These are phyloP conservation scores for Euphorbia peplus DNA, from an alignment of 345 rosid species.

Conservation along the genomic window DNA sequence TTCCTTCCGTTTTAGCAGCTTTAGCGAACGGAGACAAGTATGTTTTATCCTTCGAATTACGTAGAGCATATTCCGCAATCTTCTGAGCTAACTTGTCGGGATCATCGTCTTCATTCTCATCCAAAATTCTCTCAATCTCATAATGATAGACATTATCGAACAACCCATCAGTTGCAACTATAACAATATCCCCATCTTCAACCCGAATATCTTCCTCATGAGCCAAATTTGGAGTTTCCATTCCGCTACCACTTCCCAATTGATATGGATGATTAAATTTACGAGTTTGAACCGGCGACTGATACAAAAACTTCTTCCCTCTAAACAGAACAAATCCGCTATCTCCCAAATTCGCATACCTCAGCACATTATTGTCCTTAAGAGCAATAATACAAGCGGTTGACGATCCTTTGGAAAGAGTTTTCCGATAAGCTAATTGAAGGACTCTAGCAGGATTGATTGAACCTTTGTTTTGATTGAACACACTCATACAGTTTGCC, in stretches of 20 bases:
- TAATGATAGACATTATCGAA: slow-evolving; percentile 20
- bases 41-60: not conserved
- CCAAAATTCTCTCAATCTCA: slow-evolving; percentile 18
- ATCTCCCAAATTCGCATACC: slow-evolving; percentile 24
- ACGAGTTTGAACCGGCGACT: slow-evolving; percentile 14
- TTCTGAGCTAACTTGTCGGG: not conserved
- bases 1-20: slow-evolving; percentile 7
- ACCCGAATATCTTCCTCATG: not conserved
- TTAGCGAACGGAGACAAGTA: slow-evolving; percentile 14
- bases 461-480: not conserved
- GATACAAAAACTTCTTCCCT: not conserved
- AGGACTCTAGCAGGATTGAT: slow-evolving; percentile 10
- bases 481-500: slow-evolving; percentile 4
- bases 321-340: slow-evolving; percentile 29
- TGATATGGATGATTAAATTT: slow-evolving; percentile 26
- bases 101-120: not conserved
- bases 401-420: slow-evolving; percentile 19
- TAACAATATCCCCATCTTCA: slow-evolving; percentile 19
- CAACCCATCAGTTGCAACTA: slow-evolving; percentile 29
- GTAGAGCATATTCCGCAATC: not conserved
- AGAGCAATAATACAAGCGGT: slow-evolving; percentile 23
- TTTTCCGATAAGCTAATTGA: slow-evolving; percentile 12
- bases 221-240: slow-evolving; percentile 4
- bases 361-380: not conserved
- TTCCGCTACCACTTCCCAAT: not conserved